Evolutionary conservation across 352 stramenopile species (phyloP).

Genomic region (Thraustochytrium striatum): DNA sequence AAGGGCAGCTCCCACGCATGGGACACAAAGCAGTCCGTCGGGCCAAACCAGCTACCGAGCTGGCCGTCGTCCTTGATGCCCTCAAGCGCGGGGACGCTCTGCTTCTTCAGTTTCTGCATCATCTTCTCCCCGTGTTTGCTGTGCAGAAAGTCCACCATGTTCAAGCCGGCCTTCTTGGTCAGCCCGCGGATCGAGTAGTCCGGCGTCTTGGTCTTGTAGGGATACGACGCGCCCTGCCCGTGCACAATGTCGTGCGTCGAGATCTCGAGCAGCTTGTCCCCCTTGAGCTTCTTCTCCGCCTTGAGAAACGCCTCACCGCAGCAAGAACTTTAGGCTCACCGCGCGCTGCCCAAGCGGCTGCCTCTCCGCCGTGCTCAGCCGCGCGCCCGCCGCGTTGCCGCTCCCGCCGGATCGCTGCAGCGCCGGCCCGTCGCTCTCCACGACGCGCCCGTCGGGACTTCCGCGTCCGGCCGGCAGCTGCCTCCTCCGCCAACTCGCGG

Average conservation of each 20-base stretch:
- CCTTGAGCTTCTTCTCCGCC: not conserved
- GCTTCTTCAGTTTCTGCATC: not conserved
- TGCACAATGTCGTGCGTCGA: conserved; percentile 13
- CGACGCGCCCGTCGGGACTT: no score
- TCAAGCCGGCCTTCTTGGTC: not conserved
- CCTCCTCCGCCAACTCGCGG: no score
- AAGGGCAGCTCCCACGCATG: conserved; percentile 3
- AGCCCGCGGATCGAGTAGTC: conserved; percentile 28
- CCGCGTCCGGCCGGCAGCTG: no score
- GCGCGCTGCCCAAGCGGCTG: no score
- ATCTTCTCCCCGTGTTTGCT: not conserved
- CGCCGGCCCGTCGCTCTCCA: no score
- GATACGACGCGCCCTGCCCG: not conserved
- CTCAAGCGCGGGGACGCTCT: not conserved
- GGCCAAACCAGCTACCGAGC: conserved; percentile 1
- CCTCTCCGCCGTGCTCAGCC: no score
- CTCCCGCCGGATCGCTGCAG: no score
- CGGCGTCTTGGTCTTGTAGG: not conserved
- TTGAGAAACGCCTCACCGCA: no score
- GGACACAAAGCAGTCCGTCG: conserved; percentile 21
- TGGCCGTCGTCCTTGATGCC: not conserved
- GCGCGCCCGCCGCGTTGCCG: no score
- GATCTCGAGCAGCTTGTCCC: not conserved
- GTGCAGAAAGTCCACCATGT: conserved; percentile 35
- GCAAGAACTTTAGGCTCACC: no score